Evolutionary conservation across 2,329 filamentous ascomycete species (phyloP), one percentile per base, ranked within the genome.

Genomic region (Hymenotorrendiella dingleyae): DNA sequence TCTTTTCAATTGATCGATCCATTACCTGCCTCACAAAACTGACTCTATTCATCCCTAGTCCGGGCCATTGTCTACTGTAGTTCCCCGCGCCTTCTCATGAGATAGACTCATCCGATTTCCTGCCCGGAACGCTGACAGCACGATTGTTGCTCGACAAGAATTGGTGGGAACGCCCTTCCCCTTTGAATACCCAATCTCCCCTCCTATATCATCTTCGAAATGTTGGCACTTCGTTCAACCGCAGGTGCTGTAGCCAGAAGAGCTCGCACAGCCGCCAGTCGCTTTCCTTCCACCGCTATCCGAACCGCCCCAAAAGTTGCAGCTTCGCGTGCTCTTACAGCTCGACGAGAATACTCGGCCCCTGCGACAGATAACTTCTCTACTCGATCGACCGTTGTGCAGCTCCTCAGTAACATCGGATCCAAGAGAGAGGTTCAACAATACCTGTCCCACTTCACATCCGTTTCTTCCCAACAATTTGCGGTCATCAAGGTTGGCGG

Each of bases 401-500:
- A 91, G 69, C 78, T 95, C 47, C 76, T 97, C 55, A 94, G 88
- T 71, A 95, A 91, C 68, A 94, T 97, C 64, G 91, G 89, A 49
- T 95, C 89, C 50, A 94, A 94, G 76, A 77, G 91, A 48, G 91
- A 98, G 71, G 88, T 94, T 51, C 87, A 96, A 72, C 91, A 97
- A 67, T 97, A 97, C 67, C 82, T 97, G 46, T 93, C 90, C 54
- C 89, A 97, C 64, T 98, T 98, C 74, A 93, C 85, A 55, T 95
- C 90, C 24, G 90, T 96, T 49, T 93, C 89, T 33, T 94, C 89
- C 26, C 90, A 97, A 70, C 89, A 94, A 62, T 98, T 97, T 65
- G 91, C 90, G 54, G 91, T 98, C 36, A 94, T 98, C 68, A 98
- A 98, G 73, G 91, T 97, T 43, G 93, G 91, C 49, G 93, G 91